Conservation (phyloP, 257 asterid genomes). For the Ligustrum vulgare region DNA sequence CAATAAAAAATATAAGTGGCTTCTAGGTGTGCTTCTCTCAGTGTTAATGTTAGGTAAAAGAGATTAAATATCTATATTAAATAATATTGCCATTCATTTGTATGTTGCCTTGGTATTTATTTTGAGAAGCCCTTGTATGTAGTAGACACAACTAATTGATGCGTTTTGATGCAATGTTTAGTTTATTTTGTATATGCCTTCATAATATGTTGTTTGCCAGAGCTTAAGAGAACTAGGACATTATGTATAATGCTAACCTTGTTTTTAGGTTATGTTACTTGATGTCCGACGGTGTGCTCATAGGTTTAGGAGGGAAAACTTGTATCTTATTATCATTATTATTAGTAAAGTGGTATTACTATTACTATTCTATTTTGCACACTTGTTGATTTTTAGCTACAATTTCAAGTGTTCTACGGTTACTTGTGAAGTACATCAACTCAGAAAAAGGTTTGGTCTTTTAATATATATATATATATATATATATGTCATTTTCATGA, state of each 20-base stretch:
- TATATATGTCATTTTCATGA: not conserved
- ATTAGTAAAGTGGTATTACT: not conserved
- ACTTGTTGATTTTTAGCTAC: not conserved
- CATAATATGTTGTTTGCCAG: not conserved
- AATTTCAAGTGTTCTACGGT: not conserved
- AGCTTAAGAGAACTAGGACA: not conserved
- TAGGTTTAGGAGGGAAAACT: not conserved
- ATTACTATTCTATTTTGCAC: not conserved
- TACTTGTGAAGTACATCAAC: not conserved
- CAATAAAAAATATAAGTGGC: not conserved
- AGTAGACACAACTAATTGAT: not conserved
- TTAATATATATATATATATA: not conserved
- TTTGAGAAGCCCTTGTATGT: not conserved
- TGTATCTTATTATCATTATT: not conserved
- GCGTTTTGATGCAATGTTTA: not conserved
- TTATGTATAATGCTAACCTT: not conserved
- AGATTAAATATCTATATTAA: not conserved
- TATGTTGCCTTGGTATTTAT: not conserved
- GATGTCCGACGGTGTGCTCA: not conserved
- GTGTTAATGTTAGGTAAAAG: not conserved
- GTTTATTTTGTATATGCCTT: not conserved
- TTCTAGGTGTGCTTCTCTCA: not conserved
- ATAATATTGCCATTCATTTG: not conserved
- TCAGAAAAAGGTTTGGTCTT: not conserved
- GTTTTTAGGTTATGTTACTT: not conserved